Evolutionary conservation across 1,284 basidiomycete genomes (phyloP).

Genomic region (Phaffia rhodozyma): DNA sequence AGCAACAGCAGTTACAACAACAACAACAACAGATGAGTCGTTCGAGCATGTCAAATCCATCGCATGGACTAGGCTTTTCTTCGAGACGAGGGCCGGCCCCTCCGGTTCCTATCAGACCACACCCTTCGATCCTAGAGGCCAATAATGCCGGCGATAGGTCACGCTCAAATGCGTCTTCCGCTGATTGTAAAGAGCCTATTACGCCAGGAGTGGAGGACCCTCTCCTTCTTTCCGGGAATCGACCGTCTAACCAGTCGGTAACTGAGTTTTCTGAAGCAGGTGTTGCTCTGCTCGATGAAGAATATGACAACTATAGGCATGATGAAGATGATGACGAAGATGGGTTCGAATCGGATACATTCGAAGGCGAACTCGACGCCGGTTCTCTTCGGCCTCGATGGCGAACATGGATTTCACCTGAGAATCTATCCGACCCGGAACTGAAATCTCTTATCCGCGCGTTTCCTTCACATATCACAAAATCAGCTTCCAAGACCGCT

Average conservation of each 20-base stretch:
- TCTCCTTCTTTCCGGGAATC: background rate
- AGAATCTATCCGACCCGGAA: conserved; percentile 11
- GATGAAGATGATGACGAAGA: no score
- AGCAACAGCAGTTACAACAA: background rate
- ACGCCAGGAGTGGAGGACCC: conserved; percentile 10
- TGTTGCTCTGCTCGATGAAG: no score
- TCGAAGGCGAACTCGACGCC: no score
- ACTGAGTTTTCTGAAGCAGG: no score
- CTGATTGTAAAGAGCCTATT: background rate
- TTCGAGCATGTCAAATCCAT: background rate
- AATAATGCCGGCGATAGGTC: no score
- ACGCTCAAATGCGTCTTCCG: no score
- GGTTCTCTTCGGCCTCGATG: conserved; percentile 2
- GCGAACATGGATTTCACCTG: conserved; percentile 13
- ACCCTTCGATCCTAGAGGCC: background rate
- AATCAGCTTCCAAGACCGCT: background rate
- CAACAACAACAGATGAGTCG: background rate
- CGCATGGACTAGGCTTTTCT: no score
- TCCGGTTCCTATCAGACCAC: background rate
- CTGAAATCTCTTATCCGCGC: background rate
- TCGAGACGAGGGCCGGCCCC: conserved; percentile 4
- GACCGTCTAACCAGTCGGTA: no score
- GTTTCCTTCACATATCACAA: conserved; percentile 5
- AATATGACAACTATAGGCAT: no score
- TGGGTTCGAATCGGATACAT: no score